A percentile compares a stretch with the other conserved stretches of the same genome.
These are phyloP conservation scores for Backusella mclennaniae DNA, from an alignment of 192 early-diverging fungal species.

Conservation along the genomic window DNA sequence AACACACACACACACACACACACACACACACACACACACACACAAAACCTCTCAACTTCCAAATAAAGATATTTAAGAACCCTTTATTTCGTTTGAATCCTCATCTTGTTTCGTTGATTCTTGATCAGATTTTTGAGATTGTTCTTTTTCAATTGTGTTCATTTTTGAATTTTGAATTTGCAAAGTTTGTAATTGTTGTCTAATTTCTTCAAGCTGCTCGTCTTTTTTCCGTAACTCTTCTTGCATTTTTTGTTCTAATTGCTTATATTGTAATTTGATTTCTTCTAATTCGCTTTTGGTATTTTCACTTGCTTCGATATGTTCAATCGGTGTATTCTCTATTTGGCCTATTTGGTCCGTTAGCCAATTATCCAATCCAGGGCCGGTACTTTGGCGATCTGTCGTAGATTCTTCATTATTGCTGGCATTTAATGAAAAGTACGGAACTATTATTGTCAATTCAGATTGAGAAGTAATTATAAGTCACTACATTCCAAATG, in stretches of 20 bases:
- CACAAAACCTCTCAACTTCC: neutral
- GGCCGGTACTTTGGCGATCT: neutral
- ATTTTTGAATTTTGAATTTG: constrained; percentile 9
- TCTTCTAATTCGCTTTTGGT: neutral
- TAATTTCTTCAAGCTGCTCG: constrained; percentile 6
- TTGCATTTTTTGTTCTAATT: constrained; percentile 1
- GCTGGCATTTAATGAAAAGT: neutral
- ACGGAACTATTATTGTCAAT: neutral
- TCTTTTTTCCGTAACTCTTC: neutral
- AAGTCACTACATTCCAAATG: neutral
- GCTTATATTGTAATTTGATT: neutral
- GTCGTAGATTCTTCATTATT: neutral
- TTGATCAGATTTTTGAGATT: neutral
- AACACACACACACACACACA: neutral
- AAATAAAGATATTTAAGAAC: constrained; percentile 3
- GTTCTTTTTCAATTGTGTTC: neutral
- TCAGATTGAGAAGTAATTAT: neutral
- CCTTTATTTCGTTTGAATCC: neutral
- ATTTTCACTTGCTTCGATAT: neutral
- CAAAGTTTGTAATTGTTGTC: constrained; percentile 1
- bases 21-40: neutral
- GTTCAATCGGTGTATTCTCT: neutral
- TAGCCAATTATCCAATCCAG: neutral
- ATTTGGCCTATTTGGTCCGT: constrained; percentile 1
- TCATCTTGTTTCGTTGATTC: neutral